Evolutionary conservation across 345 rosid species (phyloP).

Genomic region (Populus davidiana): DNA sequence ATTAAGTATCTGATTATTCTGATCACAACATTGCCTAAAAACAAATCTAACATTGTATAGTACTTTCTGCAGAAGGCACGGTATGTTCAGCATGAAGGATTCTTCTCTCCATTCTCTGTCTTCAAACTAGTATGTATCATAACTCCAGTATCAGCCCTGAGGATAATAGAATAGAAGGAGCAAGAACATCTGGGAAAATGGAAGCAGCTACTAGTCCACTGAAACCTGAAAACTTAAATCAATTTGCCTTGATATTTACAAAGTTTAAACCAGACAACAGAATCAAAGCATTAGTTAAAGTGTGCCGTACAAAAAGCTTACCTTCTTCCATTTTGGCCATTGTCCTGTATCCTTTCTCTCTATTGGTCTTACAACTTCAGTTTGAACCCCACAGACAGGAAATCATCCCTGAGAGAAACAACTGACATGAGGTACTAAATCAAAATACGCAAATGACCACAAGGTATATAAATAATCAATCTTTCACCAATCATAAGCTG

Average conservation of each 20-base stretch:
- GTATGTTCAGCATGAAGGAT: background rate
- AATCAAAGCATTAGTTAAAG: background rate
- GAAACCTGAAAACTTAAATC: background rate
- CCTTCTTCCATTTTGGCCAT: background rate
- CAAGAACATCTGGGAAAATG: no score
- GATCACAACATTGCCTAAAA: background rate
- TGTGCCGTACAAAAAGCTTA: background rate
- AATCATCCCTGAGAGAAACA: constrained; percentile 47
- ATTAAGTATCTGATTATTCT: background rate
- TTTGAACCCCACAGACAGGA: constrained; percentile 57
- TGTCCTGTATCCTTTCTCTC: background rate
- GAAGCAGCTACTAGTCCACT: background rate
- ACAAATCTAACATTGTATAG: background rate
- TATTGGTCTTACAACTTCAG: constrained; percentile 37
- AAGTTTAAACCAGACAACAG: background rate
- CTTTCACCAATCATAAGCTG: background rate
- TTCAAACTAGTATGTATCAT: background rate
- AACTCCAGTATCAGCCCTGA: background rate
- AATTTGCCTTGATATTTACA: background rate
- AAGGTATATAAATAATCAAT: background rate
- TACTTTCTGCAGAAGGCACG: background rate
- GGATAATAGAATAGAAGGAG: background rate
- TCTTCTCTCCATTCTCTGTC: background rate
- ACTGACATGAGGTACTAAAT: background rate
- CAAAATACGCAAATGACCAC: background rate